Evolutionary conservation across 2,329 filamentous ascomycete species (phyloP).

Genomic region (Coniochaeta sp.): DNA sequence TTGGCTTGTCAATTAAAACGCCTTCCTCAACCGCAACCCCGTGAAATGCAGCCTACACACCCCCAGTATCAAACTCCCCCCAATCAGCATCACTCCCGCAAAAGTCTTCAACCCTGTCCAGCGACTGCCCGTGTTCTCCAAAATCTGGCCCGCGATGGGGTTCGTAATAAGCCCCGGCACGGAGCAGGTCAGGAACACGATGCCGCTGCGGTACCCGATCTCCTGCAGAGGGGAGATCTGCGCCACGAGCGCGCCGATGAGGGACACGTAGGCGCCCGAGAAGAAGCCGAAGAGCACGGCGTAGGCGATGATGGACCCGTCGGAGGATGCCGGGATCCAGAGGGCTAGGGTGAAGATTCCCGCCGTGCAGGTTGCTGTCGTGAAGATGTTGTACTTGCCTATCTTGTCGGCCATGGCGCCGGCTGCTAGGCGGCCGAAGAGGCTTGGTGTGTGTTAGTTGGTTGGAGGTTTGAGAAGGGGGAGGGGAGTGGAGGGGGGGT

Average conservation of each 20-base stretch:
- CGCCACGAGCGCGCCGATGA: slow-evolving; percentile 16
- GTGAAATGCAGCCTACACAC: background rate
- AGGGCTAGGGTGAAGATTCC: slow-evolving; percentile 21
- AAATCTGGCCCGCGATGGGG: slow-evolving; percentile 44
- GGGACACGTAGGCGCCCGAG: slow-evolving; percentile 19
- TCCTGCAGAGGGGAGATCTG: slow-evolving; percentile 46
- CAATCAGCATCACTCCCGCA: slow-evolving; percentile 6
- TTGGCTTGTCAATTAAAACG: background rate
- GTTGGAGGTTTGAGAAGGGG: background rate
- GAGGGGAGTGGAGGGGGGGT: background rate
- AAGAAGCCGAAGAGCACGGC: slow-evolving; percentile 19
- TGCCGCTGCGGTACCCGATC: slow-evolving; percentile 41
- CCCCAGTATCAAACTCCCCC: background rate
- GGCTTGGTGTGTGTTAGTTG: slow-evolving; percentile 4
- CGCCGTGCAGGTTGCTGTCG: slow-evolving; percentile 33
- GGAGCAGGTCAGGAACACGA: slow-evolving; percentile 43
- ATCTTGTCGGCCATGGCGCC: slow-evolving; percentile 11
- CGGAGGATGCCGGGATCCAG: slow-evolving; percentile 17
- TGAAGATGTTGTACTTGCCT: slow-evolving; percentile 19
- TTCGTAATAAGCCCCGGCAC: slow-evolving; percentile 50
- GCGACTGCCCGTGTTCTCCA: slow-evolving; percentile 4
- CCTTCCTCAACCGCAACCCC: background rate
- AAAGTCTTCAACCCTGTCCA: slow-evolving; percentile 9
- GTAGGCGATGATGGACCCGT: slow-evolving; percentile 14
- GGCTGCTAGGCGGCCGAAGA: slow-evolving; percentile 10